Base-by-base conservation (phyloP, 2,329 filamentous ascomycete genomes). In the Sporothrix inflata region DNA sequence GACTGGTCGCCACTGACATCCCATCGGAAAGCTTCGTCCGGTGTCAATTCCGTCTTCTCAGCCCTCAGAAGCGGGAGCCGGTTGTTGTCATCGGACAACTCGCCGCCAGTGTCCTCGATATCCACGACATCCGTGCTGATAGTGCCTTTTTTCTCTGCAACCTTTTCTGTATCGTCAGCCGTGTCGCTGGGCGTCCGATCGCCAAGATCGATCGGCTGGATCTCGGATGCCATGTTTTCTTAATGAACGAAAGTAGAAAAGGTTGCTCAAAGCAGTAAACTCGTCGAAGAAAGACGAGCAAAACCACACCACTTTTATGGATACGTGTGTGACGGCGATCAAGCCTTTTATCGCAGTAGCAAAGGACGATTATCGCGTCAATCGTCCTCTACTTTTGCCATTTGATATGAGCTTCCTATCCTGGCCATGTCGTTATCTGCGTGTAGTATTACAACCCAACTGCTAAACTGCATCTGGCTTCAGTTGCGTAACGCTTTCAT, bases 1-100 rank as follows among this genome's bases (percentile, higher is more conserved):
- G 72, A 73, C 57, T 73, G 69, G 19, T 73, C 72, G 30, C 72
- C 72, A 4, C 67, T 66, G 9, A 73, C 72, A 57, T 69, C 60
- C 65, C 55, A 63, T 4, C 42, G 11, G n/a, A 73, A 73, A 1
- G 72, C 69, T 40, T 73, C 72, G n/a, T 55, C 34, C 2, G 72
- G 69, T 21, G 55, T 73, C 55, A 73, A n/a, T 12, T 73, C 69
- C 14, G 45, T 53, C 51, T 42, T 45, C 6, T 73, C 69, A 7
- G 30, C 27, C 40, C n/a, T 45, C 16, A 40, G 14, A 16, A 51
- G 65, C 27, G 47, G 27, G 14, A 21, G 24, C 14, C 45, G 45
- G 5, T 27, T 38, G 47, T 19, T 49, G 30, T 53, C 30, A 12
- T 34, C 45, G 45, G 51, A 55, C n/a, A 40, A 24, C 24, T 68